phyloP scores from a whole-genome alignment of 306 rosid species.

The Vigna trinervia region DNA sequence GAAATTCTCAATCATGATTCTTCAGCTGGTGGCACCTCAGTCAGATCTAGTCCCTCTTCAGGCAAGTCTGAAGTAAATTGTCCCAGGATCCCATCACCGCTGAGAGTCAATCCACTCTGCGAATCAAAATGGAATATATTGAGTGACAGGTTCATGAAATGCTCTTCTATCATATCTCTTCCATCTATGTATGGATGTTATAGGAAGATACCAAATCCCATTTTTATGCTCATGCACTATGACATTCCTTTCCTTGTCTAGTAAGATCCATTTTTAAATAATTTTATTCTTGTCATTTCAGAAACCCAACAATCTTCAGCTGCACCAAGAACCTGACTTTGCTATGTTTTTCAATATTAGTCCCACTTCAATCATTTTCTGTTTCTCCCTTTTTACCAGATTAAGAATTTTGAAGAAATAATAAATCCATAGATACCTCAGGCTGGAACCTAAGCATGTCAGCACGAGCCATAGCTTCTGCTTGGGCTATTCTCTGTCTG shows the following conservation, averaged over 20 bases:
- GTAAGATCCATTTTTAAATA: background rate
- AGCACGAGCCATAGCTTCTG: conserved; percentile 98
- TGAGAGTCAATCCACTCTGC: conserved; percentile 79
- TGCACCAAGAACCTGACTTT: conserved; percentile 25
- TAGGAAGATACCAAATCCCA: background rate
- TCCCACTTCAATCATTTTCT: conserved; percentile 1
- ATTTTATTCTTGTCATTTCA: conserved; percentile 26
- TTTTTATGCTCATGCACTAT: background rate
- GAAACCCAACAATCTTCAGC: conserved; percentile 4
- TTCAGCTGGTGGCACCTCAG: conserved; percentile 55
- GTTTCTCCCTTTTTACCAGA: conserved; percentile 25
- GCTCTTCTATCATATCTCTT: background rate
- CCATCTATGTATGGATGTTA: conserved; percentile 1
- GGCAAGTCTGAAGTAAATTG: conserved; percentile 69
- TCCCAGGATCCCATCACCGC: conserved; percentile 70
- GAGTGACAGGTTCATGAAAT: conserved; percentile 27
- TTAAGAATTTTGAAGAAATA: conserved; percentile 30
- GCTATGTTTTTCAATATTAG: background rate
- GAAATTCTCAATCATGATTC: conserved; percentile 38
- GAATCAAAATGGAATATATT: background rate
- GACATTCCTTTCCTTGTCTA: background rate
- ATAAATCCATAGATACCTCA: conserved; percentile 63
- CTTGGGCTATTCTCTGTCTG: conserved; percentile 96
- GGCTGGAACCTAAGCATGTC: conserved; percentile 94
- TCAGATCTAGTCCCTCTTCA: conserved; percentile 53